A percentile compares a stretch with the other conserved stretches of the same genome.
These are phyloP conservation scores for Claviceps pusilla DNA, from an alignment of 2,329 filamentous ascomycete genomes.

Conservation along the genomic window DNA sequence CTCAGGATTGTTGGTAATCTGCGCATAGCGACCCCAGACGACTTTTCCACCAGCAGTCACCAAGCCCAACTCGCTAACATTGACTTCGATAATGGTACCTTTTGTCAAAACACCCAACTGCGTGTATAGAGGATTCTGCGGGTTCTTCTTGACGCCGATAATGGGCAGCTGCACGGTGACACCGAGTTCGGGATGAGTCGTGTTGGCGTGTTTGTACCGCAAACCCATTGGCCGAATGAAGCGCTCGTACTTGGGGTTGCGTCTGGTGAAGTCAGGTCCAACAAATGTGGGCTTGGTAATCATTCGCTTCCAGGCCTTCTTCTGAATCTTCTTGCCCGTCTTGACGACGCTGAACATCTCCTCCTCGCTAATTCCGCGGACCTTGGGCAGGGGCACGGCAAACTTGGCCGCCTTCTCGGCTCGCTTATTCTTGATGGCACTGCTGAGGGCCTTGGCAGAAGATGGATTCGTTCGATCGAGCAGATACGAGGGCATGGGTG, in stretches of 20 bases:
- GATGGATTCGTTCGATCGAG: constrained; percentile 60
- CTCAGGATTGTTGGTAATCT: constrained; percentile 32
- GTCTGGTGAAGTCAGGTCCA: constrained; percentile 73
- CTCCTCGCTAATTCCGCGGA: constrained; percentile 79
- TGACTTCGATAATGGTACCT: constrained; percentile 71
- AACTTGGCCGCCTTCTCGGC: constrained; percentile 90
- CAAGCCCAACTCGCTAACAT: constrained; percentile 80
- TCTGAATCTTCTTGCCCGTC: constrained; percentile 85
- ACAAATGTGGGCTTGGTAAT: constrained; percentile 57
- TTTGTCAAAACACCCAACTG: constrained; percentile 82
- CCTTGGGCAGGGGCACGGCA: constrained; percentile 81
- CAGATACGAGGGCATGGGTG: constrained; percentile 81
- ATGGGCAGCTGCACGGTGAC: constrained; percentile 82
- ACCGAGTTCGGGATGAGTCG: constrained; percentile 60
- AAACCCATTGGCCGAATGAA: constrained; percentile 37
- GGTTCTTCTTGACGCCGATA: constrained; percentile 50
- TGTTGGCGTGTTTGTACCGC: constrained; percentile 37
- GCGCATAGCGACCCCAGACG: constrained; percentile 73
- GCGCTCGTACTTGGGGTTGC: constrained; percentile 65
- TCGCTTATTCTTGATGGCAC: constrained; percentile 90
- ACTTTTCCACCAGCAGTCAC: constrained; percentile 87
- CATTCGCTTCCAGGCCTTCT: constrained; percentile 67
- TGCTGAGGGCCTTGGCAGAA: constrained; percentile 55
- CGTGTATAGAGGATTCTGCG: constrained; percentile 79
- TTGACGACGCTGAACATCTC: constrained; percentile 97